Evolutionary conservation across 805 yeast species (phyloP), one percentile per base, ranked within the genome.

Genomic region (Lachancea thermotolerans): DNA sequence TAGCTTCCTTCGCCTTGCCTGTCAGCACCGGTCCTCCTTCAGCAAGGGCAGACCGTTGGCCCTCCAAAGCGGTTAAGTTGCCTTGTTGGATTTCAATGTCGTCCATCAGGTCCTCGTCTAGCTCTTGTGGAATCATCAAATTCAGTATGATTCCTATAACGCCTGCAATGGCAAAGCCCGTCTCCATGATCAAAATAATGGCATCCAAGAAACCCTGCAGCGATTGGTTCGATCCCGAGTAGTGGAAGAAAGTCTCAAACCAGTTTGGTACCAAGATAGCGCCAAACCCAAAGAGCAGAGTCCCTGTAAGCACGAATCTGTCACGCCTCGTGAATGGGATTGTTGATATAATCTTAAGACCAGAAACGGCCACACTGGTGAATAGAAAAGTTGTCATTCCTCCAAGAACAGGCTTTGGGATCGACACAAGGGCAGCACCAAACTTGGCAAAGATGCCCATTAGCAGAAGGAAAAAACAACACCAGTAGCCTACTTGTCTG

Each of bases 371-470:
- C 29, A 84, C 90, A 3, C 88, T 77, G 29, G 85, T 74, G 72
- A 83, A 84, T 42, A 84, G 67, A 65, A 83, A 84, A 4, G 89
- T 73, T 10, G 82, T 82, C 95, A 88, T 86, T 52, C 96, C 96
- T 51, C 96, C 96, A 46, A 89, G 71, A 28, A 82, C 86, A 1
- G 93, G 72, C 45, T 71, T 73, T 35, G 95, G 95, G 57, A 85
- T 86, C 31, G 95, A 74, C 27, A 83, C 87, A 48, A 89, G 72
- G n/a, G 95, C 89, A 41, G 93, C 95, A 33, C 90, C 89, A 62
- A 86, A 86, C 65, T 86, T 85, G 48, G 95, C 74, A 61, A 89
- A 85, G 35, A 89, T 67, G 35, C 97, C 97, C 95, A 89, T 87
- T 49, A 89, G 64, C 45, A 89, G 59, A 52, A 89, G 69, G 72